These are phyloP conservation scores for Comarum palustre DNA, from an alignment of 306 rosid species.

Conservation along the genomic window DNA sequence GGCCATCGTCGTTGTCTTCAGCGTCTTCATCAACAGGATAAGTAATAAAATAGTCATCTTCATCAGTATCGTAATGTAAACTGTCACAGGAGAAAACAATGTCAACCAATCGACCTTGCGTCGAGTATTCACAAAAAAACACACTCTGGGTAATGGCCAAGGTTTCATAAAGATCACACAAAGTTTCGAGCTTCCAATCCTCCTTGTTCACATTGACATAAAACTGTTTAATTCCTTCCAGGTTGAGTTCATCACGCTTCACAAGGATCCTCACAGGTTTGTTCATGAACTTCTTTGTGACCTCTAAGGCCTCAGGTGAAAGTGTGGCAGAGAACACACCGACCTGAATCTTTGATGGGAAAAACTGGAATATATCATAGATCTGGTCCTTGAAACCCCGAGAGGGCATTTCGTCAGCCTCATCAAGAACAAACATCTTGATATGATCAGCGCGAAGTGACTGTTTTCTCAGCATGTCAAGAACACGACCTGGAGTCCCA, in stretches of 20 bases:
- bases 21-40: too few relatives aligned
- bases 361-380: conserved; percentile 74
- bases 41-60: too few relatives aligned
- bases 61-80: too few relatives aligned
- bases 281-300: conserved; percentile 78
- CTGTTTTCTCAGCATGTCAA: conserved; percentile 74
- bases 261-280: conserved; percentile 87
- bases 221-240: conserved; percentile 79
- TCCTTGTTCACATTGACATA: conserved; percentile 69
- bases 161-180: conserved; percentile 76
- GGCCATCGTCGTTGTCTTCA: too few relatives aligned
- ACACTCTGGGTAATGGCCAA: conserved; percentile 81
- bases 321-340: conserved; percentile 73
- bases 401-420: conserved; percentile 85
- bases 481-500: conserved; percentile 65
- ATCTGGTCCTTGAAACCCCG: conserved; percentile 83
- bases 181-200: conserved; percentile 78
- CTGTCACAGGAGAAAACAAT: too few relatives aligned
- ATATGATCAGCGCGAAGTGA: conserved; percentile 63
- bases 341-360: conserved; percentile 68
- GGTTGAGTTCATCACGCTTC: conserved; percentile 82
- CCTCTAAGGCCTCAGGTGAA: conserved; percentile 32
- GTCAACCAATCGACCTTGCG: conserved; percentile 91
- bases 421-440: conserved; percentile 80
- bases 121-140: conserved; percentile 70